Evolutionary conservation across 1,284 basidiomycete species (phyloP), one percentile per base, ranked within the genome.

Genomic region (Sanghuangporus baumii): DNA sequence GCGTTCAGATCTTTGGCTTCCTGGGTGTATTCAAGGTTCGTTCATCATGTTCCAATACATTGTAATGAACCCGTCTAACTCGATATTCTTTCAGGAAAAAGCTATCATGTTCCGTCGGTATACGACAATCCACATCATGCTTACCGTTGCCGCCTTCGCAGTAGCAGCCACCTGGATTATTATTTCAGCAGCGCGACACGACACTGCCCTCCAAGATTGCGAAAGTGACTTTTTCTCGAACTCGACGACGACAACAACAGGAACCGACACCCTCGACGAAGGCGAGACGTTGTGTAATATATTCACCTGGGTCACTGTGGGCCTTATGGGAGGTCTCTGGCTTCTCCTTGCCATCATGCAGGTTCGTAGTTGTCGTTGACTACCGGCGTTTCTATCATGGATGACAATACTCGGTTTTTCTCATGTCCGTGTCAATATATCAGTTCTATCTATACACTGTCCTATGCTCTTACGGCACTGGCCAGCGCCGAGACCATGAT

Each of bases 231-330:
- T 87, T 78, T 90, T 87, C 68, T 66, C 69, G 18, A 63, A 73
- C 50, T n/a, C 52, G 31, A 34, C 20, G 31, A 34, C 20, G 61
- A 67, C 74, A 31, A 75, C 77, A 11, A 76, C 75, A 2, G 73
- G 78, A 50, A 75, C 78, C 23, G 63, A 64, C 50, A 65, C 59
- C 9, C 66, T 67, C 47, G 65, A 68, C 23, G 84, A 90, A 73
- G 87, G 83, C 7, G 74, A 86, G 54, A 85, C 81, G 1, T 78
- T 96, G 16, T 96, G 94, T 75, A 80, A 88, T 57, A 88, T 95
- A 60, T 94, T 96, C 71, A 81, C 93, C 6, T 96, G 93, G 93
- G 89, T 92, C 5, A 89, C 92, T 71, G 78, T 96, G n/a, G 94
- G 94, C 41, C 77, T 96, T 66, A 95, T 96, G 93, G 89, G 81